Evolutionary conservation across 257 asterid species (phyloP).

Genomic region (Petunia secreta): DNA sequence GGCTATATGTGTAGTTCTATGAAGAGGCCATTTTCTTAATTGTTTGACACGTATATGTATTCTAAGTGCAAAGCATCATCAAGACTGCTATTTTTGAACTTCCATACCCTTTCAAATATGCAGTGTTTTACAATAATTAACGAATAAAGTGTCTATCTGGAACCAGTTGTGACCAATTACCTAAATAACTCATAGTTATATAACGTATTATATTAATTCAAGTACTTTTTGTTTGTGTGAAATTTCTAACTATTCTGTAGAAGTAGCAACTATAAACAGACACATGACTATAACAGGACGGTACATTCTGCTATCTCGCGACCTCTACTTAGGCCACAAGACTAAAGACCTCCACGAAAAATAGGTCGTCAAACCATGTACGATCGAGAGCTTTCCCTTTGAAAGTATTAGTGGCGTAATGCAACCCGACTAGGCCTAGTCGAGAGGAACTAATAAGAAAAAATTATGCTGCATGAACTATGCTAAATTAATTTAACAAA

Average conservation of each 20-base stretch:
- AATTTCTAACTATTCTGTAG: background rate
- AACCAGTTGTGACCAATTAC: background rate
- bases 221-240: background rate
- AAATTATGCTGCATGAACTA: too few species aligned
- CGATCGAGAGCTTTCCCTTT: too few species aligned
- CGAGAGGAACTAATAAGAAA: too few species aligned
- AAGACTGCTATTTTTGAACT: background rate
- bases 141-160: background rate
- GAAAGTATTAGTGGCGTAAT: too few species aligned
- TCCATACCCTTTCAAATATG: background rate
- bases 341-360: too few species aligned
- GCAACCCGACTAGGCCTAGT: too few species aligned
- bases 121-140: background rate
- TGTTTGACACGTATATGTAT: slow-evolving; percentile 8
- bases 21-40: slow-evolving; percentile 13
- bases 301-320: too few species aligned
- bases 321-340: too few species aligned
- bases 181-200: background rate
- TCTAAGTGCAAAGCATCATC: background rate
- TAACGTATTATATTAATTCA: background rate
- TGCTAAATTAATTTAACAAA: too few species aligned
- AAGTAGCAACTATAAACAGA: too few species aligned
- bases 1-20: background rate
- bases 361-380: too few species aligned
- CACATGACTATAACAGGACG: too few species aligned